Percentiles rank a stretch among this genome's conserved stretches.
These are phyloP conservation scores for Parascedosporium putredinis DNA, from an alignment of 2,329 filamentous ascomycete genomes.

Conservation along the genomic window DNA sequence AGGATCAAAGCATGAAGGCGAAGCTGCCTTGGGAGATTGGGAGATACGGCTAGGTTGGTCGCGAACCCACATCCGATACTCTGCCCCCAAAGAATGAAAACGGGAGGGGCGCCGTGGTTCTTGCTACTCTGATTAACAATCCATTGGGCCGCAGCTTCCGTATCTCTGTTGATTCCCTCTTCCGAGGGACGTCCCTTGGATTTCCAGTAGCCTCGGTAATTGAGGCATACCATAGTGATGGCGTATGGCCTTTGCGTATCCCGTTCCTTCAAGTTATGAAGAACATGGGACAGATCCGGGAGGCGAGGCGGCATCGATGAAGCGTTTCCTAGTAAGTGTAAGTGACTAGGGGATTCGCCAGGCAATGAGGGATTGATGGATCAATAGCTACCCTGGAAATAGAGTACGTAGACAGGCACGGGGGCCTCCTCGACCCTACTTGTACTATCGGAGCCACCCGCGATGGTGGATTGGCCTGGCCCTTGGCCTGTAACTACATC, in stretches of 20 bases:
- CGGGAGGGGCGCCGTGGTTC: constrained; percentile 17
- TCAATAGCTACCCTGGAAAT: constrained; percentile 48
- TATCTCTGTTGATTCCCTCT: constrained; percentile 57
- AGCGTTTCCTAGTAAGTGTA: constrained; percentile 38
- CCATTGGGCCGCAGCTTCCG: constrained; percentile 54
- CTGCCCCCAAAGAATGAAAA: constrained; percentile 63
- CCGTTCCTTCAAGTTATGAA: constrained; percentile 33
- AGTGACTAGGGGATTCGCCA: constrained; percentile 3
- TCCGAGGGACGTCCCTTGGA: constrained; percentile 63
- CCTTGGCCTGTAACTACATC: constrained; percentile 20
- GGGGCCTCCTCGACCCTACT: constrained; percentile 7
- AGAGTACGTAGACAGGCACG: constrained; percentile 41
- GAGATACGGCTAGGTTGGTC: constrained; percentile 42
- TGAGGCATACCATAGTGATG: constrained; percentile 44
- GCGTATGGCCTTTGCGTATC: constrained; percentile 20
- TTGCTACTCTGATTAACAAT: constrained; percentile 33
- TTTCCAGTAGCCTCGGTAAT: constrained; percentile 68
- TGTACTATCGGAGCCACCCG: constrained; percentile 6
- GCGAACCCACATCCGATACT: constrained; percentile 66
- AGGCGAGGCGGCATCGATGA: constrained; percentile 47
- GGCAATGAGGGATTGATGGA: constrained; percentile 15
- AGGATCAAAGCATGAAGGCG: constrained; percentile 45
- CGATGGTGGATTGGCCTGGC: constrained; percentile 7
- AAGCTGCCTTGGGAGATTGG: constrained; percentile 21
- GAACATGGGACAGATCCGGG: constrained; percentile 42